Percentiles rank a stretch among this genome's conserved stretches.
Evolutionary conservation across 2,329 filamentous ascomycete genomes (phyloP).

Genomic region (Xylaria arbuscula): DNA sequence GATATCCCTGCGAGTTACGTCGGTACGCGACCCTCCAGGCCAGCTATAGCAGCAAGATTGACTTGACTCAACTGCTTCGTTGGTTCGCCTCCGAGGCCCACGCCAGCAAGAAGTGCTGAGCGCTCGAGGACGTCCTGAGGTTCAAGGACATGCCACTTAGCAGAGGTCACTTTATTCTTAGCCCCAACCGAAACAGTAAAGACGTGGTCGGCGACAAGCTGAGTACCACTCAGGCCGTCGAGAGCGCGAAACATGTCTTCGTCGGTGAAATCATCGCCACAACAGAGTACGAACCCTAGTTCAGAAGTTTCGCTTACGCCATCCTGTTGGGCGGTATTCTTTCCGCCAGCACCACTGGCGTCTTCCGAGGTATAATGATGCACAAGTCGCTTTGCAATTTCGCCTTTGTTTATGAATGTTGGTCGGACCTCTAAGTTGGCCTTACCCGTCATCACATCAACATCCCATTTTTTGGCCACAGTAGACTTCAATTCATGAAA

Average conservation of each 20-base stretch:
- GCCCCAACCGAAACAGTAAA: conserved; percentile 94
- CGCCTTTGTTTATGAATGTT: conserved; percentile 97
- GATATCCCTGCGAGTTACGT: conserved; percentile 9
- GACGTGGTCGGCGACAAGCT: conserved; percentile 71
- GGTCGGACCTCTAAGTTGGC: conserved; percentile 97
- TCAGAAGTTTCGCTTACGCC: conserved; percentile 61
- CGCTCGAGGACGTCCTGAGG: conserved; percentile 86
- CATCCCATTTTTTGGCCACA: conserved; percentile 83
- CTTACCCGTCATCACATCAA: conserved; percentile 97
- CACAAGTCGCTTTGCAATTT: conserved; percentile 88
- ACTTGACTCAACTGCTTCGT: conserved; percentile 62
- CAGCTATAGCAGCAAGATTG: conserved; percentile 66
- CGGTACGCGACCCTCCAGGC: conserved; percentile 65
- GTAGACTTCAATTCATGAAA: conserved; percentile 82
- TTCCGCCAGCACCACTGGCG: conserved; percentile 44
- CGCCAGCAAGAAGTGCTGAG: conserved; percentile 66
- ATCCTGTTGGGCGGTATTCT: conserved; percentile 44
- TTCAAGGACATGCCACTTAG: conserved; percentile 89
- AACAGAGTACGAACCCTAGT: conserved; percentile 88
- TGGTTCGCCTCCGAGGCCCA: conserved; percentile 52
- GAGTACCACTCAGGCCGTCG: conserved; percentile 65
- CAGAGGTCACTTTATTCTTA: conserved; percentile 90
- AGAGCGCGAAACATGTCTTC: conserved; percentile 96
- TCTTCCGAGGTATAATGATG: conserved; percentile 71
- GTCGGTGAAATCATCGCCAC: conserved; percentile 96